Conservation (phyloP, 805 yeast genomes). For the Middelhovenomyces tepae region DNA sequence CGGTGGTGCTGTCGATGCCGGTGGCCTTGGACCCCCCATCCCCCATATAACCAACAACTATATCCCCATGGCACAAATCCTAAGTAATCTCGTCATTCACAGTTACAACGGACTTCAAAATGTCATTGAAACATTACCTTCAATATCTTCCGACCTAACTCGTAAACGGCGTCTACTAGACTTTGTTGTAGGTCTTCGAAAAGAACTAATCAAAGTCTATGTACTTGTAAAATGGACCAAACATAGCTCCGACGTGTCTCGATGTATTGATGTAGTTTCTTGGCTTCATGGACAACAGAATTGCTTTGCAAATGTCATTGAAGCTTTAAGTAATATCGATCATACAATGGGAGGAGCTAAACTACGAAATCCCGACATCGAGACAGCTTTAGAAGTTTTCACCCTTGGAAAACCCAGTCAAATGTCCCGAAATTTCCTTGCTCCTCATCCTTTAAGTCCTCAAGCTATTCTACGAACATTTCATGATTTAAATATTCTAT, state of each 20-base stretch:
- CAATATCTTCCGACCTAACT: constrained; percentile 45
- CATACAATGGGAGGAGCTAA: constrained; percentile 79
- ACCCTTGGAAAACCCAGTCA: constrained; percentile 68
- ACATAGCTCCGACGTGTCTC: constrained; percentile 59
- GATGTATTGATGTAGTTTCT: constrained; percentile 74
- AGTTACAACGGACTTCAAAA: constrained; percentile 56
- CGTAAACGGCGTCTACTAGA: constrained; percentile 65
- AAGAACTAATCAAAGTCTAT: constrained; percentile 74
- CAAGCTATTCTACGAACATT: constrained; percentile 51
- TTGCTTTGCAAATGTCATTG: constrained; percentile 51
- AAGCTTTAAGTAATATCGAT: constrained; percentile 60
- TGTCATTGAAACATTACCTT: constrained; percentile 50
- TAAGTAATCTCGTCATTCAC: constrained; percentile 50
- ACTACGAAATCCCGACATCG: constrained; percentile 81
- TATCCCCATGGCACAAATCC: constrained; percentile 51
- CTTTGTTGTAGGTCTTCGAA: constrained; percentile 61
- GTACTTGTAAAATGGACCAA: constrained; percentile 86
- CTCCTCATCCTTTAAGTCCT: constrained; percentile 42
- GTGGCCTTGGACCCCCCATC: constrained; percentile 35
- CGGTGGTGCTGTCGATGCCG: too few relatives aligned
- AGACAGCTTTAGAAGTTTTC: constrained; percentile 80
- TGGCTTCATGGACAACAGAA: constrained; percentile 80
- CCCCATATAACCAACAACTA: constrained; percentile 71
- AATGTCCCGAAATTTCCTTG: constrained; percentile 52
- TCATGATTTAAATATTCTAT: constrained; percentile 57